These are phyloP conservation scores for Purshia tridentata DNA, from an alignment of 306 rosid genomes.

Conservation along the genomic window DNA sequence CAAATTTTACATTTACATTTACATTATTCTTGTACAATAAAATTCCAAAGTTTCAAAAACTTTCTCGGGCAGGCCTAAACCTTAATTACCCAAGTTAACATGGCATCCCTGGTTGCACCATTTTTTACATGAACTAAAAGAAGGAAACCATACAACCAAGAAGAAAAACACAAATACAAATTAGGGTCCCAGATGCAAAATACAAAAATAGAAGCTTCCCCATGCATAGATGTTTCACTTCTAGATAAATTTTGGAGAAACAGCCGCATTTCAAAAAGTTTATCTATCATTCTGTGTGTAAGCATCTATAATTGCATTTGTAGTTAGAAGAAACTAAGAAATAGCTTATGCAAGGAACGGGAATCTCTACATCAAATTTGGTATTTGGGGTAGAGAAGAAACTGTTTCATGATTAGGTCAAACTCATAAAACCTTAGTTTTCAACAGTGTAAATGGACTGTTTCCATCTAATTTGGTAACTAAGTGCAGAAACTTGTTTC, in stretches of 20 bases:
- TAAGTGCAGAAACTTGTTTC: background rate
- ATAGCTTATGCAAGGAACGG: background rate
- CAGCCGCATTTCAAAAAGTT: background rate
- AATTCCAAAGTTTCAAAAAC: background rate
- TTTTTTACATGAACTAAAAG: background rate
- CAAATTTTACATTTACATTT: background rate
- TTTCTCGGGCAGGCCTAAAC: background rate
- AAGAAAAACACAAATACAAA: background rate
- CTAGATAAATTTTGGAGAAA: background rate
- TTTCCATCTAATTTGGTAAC: background rate
- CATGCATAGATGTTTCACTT: background rate
- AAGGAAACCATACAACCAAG: background rate
- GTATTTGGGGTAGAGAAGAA: background rate
- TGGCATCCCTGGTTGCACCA: background rate
- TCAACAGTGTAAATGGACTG: background rate
- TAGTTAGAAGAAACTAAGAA: background rate
- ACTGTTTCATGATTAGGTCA: background rate
- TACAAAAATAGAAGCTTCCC: background rate
- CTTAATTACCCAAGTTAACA: background rate
- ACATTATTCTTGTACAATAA: background rate
- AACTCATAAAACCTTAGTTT: constrained; percentile 4
- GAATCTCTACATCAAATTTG: background rate
- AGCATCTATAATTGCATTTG: background rate
- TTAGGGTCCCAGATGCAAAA: background rate
- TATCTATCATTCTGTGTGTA: background rate